A percentile compares a stretch with the other conserved stretches of the same genome.
Evolutionary conservation across 108 stramenopile genomes (phyloP).

Genomic region (Cyclotella atomus): DNA sequence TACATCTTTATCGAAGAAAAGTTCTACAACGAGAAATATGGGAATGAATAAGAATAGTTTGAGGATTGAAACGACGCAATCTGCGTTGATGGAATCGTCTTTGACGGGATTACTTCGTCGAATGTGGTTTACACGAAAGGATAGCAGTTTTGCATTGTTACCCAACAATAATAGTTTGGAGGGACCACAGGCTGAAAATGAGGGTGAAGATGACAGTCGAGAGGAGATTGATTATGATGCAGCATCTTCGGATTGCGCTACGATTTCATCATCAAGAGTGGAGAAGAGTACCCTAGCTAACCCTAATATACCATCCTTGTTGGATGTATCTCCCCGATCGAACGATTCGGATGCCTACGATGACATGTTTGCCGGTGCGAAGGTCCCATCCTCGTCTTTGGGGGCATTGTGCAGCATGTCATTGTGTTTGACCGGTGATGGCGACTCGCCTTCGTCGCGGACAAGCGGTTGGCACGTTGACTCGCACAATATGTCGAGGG

Average conservation of each 20-base stretch:
- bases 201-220: neutral
- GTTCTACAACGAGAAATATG: neutral
- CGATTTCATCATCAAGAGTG: too few relatives aligned
- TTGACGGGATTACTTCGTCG: conserved; percentile 8
- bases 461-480: neutral
- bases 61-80: neutral
- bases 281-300: too few relatives aligned
- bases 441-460: neutral
- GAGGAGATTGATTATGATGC: conserved; percentile 4
- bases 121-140: conserved; percentile 29
- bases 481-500: conserved; percentile 52
- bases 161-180: too few relatives aligned
- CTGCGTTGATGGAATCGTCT: conserved; percentile 19
- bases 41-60: neutral
- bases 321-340: conserved; percentile 2
- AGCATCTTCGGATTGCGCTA: too few relatives aligned
- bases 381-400: conserved; percentile 1
- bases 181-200: too few relatives aligned
- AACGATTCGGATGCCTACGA: conserved; percentile 34
- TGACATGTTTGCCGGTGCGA: conserved; percentile 35
- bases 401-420: conserved; percentile 46
- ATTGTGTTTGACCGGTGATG: conserved; percentile 46
- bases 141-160: conserved; percentile 23
- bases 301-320: conserved; percentile 4
- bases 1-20: neutral